phyloP scores from a whole-genome alignment of 2,329 filamentous ascomycete genomes.

The Mycosphaerelloides madeirae region DNA sequence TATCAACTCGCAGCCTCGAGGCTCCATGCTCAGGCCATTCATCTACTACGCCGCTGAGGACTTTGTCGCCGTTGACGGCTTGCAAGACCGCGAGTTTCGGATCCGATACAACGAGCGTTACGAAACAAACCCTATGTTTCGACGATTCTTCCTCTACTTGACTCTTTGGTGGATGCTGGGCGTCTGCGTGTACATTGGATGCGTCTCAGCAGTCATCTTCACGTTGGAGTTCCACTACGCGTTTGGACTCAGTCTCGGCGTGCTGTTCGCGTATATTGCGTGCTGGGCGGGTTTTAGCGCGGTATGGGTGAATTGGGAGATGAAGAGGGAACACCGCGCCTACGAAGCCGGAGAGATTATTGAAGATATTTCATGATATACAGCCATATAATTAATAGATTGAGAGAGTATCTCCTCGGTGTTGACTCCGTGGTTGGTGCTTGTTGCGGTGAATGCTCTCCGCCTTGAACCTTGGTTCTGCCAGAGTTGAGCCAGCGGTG shows the following conservation, averaged over 20 bases:
- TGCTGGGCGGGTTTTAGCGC: constrained; percentile 23
- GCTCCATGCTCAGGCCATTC: constrained; percentile 26
- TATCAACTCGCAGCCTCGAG: constrained; percentile 30
- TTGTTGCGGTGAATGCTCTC: too few relatives aligned
- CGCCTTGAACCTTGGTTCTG: too few relatives aligned
- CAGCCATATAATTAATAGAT: background rate
- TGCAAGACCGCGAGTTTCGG: constrained; percentile 31
- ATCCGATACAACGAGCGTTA: constrained; percentile 31
- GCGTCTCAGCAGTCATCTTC: constrained; percentile 31
- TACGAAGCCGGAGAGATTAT: constrained; percentile 26
- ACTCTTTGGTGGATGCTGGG: constrained; percentile 30
- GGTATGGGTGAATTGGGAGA: constrained; percentile 26
- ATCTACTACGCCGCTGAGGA: constrained; percentile 33
- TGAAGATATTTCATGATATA: constrained; percentile 10
- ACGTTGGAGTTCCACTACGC: constrained; percentile 28
- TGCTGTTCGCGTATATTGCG: constrained; percentile 28
- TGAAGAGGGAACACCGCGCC: constrained; percentile 25
- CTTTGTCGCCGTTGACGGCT: constrained; percentile 31
- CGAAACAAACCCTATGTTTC: constrained; percentile 26
- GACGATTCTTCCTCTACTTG: constrained; percentile 27
- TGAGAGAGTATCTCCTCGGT: too few relatives aligned
- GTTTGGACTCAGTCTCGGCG: constrained; percentile 26
- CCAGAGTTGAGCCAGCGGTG: too few relatives aligned
- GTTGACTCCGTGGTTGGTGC: too few relatives aligned
- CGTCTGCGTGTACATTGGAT: constrained; percentile 26